These are phyloP conservation scores for Eustoma russellianum DNA, from an alignment of 257 asterid genomes.

Conservation along the genomic window DNA sequence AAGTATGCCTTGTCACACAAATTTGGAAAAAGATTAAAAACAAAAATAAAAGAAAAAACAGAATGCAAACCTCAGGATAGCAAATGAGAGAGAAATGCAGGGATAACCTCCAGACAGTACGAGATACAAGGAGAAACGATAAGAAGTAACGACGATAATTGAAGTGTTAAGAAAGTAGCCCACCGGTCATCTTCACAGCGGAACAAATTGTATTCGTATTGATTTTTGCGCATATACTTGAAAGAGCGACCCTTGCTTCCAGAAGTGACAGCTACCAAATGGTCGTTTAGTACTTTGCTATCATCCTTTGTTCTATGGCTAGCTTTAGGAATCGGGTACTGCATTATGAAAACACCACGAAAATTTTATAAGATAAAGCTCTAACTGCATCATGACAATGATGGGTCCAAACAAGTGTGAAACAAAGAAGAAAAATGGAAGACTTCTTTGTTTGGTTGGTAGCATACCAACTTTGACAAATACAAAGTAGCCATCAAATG, in stretches of 20 bases:
- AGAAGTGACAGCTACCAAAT: constrained; percentile 94
- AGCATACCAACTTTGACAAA: too few relatives aligned
- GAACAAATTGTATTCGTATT: constrained; percentile 91
- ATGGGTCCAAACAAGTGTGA: too few relatives aligned
- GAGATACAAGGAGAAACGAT: background rate
- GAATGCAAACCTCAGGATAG: too few relatives aligned
- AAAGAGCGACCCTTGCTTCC: constrained; percentile 97
- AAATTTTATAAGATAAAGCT: too few relatives aligned
- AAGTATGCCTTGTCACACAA: too few relatives aligned
- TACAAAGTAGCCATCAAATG: too few relatives aligned
- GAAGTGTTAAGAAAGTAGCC: constrained; percentile 9
- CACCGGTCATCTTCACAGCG: constrained; percentile 99
- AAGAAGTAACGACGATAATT: constrained; percentile 8
- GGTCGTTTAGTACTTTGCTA: constrained; percentile 69
- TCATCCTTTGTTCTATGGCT: constrained; percentile 68
- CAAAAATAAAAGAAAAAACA: too few relatives aligned
- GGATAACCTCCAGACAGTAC: too few relatives aligned
- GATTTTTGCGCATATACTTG: constrained; percentile 94
- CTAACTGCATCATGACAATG: constrained; percentile 7
- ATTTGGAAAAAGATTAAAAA: too few relatives aligned
- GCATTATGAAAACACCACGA: constrained; percentile 13
- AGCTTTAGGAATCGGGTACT: constrained; percentile 80
- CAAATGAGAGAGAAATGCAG: too few relatives aligned
- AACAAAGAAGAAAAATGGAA: too few relatives aligned
- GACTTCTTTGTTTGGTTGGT: too few relatives aligned